These are phyloP conservation scores for Diaporthe batatas DNA, from an alignment of 2,329 filamentous ascomycete species.

Conservation along the genomic window DNA sequence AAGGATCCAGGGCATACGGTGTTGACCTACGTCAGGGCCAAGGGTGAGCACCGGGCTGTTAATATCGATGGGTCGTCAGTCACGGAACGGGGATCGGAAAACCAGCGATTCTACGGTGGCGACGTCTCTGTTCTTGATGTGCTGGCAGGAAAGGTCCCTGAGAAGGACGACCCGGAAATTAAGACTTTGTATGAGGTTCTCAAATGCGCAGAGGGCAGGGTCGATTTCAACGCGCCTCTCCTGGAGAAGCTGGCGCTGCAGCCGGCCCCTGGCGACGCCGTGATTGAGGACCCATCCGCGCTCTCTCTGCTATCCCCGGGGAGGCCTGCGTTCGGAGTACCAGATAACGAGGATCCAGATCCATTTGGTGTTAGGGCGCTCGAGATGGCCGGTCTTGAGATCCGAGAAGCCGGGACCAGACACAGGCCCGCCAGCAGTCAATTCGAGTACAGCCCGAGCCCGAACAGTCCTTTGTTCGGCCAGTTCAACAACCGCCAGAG, in stretches of 20 bases:
- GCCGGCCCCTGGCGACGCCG: slow-evolving; percentile 81
- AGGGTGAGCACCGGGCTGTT: slow-evolving; percentile 67
- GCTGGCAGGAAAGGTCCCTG: slow-evolving; percentile 66
- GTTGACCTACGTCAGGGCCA: slow-evolving; percentile 70
- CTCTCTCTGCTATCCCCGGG: slow-evolving; percentile 52
- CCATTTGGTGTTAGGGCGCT: slow-evolving; percentile 91
- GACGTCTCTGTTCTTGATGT: slow-evolving; percentile 68
- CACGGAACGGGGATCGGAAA: slow-evolving; percentile 69
- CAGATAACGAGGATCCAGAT: slow-evolving; percentile 85
- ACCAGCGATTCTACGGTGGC: slow-evolving; percentile 69
- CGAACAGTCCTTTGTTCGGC: slow-evolving; percentile 78
- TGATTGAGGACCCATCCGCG: slow-evolving; percentile 59
- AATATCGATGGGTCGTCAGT: slow-evolving; percentile 70
- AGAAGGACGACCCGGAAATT: slow-evolving; percentile 67
- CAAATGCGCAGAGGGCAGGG: slow-evolving; percentile 87
- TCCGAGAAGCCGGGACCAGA: slow-evolving; percentile 87
- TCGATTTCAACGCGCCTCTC: slow-evolving; percentile 76
- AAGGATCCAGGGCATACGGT: slow-evolving; percentile 68
- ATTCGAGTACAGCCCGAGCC: slow-evolving; percentile 85
- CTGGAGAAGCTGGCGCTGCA: slow-evolving; percentile 74
- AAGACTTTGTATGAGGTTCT: slow-evolving; percentile 82
- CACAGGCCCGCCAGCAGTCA: slow-evolving; percentile 80
- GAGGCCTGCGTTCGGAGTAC: slow-evolving; percentile 78
- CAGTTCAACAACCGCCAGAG: slow-evolving; percentile 73
- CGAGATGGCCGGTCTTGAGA: slow-evolving; percentile 90